Evolutionary conservation across 345 rosid species (phyloP).

Genomic region (Acer yangbiense): DNA sequence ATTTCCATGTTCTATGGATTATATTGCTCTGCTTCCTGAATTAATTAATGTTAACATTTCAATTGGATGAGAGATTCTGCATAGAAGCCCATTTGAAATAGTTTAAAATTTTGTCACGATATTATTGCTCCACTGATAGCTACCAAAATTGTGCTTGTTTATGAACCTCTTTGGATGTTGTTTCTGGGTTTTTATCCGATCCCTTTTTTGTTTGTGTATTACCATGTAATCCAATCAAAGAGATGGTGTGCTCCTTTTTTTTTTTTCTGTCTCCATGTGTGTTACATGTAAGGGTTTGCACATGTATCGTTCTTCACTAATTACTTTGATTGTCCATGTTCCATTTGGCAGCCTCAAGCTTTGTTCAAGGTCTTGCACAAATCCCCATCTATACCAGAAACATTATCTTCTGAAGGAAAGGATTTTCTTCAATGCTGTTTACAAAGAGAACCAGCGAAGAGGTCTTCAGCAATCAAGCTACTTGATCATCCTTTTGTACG

Average conservation of each 20-base stretch:
- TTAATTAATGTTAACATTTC: too few species aligned
- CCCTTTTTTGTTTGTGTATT: background rate
- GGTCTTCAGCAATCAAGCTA: constrained; percentile 50
- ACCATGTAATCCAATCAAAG: background rate
- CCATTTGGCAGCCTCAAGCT: constrained; percentile 55
- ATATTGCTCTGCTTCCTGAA: too few species aligned
- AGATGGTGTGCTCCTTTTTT: background rate
- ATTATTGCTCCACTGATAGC: background rate
- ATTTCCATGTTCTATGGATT: too few species aligned
- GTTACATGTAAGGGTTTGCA: background rate
- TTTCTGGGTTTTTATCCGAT: background rate
- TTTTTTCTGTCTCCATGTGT: background rate
- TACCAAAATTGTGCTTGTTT: background rate
- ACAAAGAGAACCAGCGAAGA: constrained; percentile 58
- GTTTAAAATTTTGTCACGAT: background rate
- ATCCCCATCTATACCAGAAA: constrained; percentile 59
- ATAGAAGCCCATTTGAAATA: background rate
- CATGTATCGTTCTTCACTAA: background rate
- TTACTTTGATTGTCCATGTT: constrained; percentile 7
- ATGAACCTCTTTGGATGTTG: background rate
- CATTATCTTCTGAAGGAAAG: constrained; percentile 56
- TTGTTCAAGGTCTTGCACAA: constrained; percentile 63
- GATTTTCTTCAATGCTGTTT: constrained; percentile 65
- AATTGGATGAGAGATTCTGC: too few species aligned
- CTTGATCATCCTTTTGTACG: constrained; percentile 64